Base-by-base conservation (phyloP, 2,329 filamentous ascomycete genomes). In the Trichoderma breve region DNA sequence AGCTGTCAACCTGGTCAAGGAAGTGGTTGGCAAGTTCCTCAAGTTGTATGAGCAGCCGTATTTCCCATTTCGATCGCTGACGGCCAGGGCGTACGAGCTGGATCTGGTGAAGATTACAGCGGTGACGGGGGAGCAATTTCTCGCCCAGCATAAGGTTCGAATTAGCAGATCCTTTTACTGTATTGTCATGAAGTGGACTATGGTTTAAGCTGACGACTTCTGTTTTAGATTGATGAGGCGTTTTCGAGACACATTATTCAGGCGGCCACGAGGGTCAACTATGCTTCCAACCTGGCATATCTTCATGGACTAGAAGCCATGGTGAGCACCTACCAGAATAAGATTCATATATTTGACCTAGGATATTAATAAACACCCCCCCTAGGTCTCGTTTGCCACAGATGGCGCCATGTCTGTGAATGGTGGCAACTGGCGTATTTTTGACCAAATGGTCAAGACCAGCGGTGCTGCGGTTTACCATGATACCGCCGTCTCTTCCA, bases 401-500 rank as follows among this genome's bases (percentile, higher is more conserved):
- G 91, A 95, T 67, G 94, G 94, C 7, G 93, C 95, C 0, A 89
- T 94, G 79, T 86, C 92, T 21, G 88, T 98, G 1, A 82, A 88
- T 15, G 94, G 94, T 7, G 96, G 96, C 2, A 99, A 98, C 80
- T 98, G 95, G 94, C 90, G 89, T 76, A 97, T 99, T 70, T 99
- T 99, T 78, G 87, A 91, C n/a, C 83, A 86, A 58, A 97, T 98
- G 92, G 83, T 95, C 1, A 85, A 88, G 47, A 82, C 84, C 0
- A 91, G 93, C 1, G 83, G 86, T 3, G 90, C 92, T 0, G 81
- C 84, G 0, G 75, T 95, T 6, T 83, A 84, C 51, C 83, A 93
- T 28, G 92, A 95, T 76, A 92, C 91, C 0, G 85, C 88, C 0
- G 91, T 98, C 1, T 84, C 86, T 0, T 84, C 83, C 4, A 88